Base-by-base conservation (phyloP, 169 alveolate species). In the Fabrea salina region DNA sequence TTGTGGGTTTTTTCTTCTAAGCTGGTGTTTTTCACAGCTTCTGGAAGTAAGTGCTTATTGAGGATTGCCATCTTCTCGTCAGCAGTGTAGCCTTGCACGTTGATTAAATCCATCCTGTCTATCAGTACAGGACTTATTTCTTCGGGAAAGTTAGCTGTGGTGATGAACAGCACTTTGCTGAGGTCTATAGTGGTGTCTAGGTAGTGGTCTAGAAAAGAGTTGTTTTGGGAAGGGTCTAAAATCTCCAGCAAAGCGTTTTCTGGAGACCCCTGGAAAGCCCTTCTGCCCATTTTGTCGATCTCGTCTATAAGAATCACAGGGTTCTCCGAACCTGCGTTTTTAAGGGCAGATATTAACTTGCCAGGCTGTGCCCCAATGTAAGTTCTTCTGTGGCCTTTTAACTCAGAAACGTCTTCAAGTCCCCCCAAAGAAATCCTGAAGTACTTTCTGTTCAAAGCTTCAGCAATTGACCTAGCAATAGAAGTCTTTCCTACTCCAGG, bases 401-500 rank as follows among this genome's bases (percentile, higher is more conserved):
- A 82, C 56, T 96, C 98, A n/a, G 98, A 97, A 49, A 93, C 96
- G 61, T 96, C 98, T 66, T 89, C 88, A 75, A 96, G 82, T 1
- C 99, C 99, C 35, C 99, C 99, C n/a, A 91, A 80, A 1, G 91
- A 75, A 59, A 96, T 89, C 49, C 97, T 80, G 77, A 90, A 89
- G 74, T 92, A 90, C 84, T 95, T 93, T 40, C 98, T 82, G 59
- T 91, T 87, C 53, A 97, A 77, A n/a, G 97, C 90, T 58, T 93
- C 83, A 13, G 98, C 96, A 41, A 97, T 92, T 4, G 97, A 83
- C 68, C 87, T 91, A 30, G 97, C 98, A n/a, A 97, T 90, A 41
- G 98, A 92, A 4, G 99, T 97, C 88, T 97, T 97, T 7, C 99
- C 99, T 25, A 93, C 97, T 8, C 99, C 99, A 1, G 99, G 99